A percentile compares a stretch with the other conserved stretches of the same genome.
phyloP scores from a whole-genome alignment of 352 stramenopile genomes.

The Globisporangium perplexum region DNA sequence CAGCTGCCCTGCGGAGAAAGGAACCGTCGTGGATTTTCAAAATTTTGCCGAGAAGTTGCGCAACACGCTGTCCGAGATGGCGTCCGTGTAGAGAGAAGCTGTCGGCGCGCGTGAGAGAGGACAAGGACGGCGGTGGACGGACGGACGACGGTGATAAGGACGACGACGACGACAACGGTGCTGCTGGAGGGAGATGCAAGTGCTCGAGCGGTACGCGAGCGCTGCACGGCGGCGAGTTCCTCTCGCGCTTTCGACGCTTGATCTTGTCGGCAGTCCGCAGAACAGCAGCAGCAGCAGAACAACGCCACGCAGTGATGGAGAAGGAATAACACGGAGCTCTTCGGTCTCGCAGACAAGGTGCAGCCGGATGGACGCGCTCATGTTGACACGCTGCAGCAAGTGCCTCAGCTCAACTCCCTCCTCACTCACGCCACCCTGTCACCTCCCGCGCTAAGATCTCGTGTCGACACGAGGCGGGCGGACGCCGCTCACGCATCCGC shows the following conservation, averaged over 20 bases:
- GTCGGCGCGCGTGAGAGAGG: too few species aligned
- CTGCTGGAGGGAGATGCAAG: too few species aligned
- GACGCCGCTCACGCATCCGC: conserved; percentile 23
- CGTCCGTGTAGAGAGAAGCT: conserved; percentile 45
- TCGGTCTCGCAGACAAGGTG: neutral
- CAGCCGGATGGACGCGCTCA: neutral
- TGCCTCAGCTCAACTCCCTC: neutral
- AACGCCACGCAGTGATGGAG: neutral
- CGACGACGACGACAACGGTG: too few species aligned
- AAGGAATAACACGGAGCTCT: neutral
- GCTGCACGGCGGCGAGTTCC: too few species aligned
- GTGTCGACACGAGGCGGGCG: neutral
- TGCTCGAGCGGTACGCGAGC: too few species aligned
- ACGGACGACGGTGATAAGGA: too few species aligned
- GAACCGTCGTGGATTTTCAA: conserved; percentile 57
- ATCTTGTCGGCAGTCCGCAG: too few species aligned
- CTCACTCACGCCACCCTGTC: too few species aligned
- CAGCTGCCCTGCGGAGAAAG: conserved; percentile 68
- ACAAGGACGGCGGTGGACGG: neutral
- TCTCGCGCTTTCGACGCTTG: too few species aligned
- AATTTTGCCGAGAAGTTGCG: conserved; percentile 82
- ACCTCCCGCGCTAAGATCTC: too few species aligned
- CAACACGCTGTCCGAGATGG: conserved; percentile 84
- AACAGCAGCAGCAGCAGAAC: neutral
- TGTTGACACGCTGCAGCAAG: neutral